Conservation (phyloP, 768 basidiomycete genomes). For the Tricholoma bakamatsutake region DNA sequence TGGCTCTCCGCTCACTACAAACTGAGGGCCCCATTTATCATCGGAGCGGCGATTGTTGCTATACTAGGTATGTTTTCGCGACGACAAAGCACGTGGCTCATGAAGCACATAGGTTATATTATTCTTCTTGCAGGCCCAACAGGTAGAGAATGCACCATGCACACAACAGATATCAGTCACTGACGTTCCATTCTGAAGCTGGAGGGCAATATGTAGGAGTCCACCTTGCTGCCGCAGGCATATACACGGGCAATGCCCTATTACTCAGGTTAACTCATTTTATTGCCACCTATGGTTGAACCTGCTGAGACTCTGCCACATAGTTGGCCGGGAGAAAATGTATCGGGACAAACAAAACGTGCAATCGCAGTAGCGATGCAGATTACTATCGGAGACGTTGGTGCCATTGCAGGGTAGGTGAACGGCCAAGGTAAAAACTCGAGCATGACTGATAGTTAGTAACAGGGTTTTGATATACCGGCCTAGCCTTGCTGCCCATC, state of each 20-base stretch:
- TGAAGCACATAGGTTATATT: conserved; percentile 40
- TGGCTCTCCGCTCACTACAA: conserved; percentile 46
- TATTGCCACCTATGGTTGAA: background rate
- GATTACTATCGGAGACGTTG: conserved; percentile 57
- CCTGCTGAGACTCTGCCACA: background rate
- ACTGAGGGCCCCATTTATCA: conserved; percentile 47
- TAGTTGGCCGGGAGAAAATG: conserved; percentile 61
- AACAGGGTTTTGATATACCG: conserved; percentile 48
- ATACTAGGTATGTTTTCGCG: conserved; percentile 39
- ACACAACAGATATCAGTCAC: background rate
- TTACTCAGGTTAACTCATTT: conserved; percentile 36
- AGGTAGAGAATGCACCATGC: conserved; percentile 23
- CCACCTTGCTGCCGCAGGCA: conserved; percentile 47
- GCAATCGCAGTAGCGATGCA: conserved; percentile 59
- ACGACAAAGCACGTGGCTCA: background rate
- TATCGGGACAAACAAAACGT: conserved; percentile 64
- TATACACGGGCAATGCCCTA: conserved; percentile 54
- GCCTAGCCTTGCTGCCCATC: conserved; percentile 38
- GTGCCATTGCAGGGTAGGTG: conserved; percentile 45
- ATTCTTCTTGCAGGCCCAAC: conserved; percentile 43
- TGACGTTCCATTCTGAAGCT: conserved; percentile 22
- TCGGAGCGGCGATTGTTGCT: conserved; percentile 39
- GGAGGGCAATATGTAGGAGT: conserved; percentile 54
- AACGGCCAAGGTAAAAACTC: background rate
- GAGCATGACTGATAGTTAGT: background rate